Base-by-base conservation (phyloP, 345 rosid genomes). In the Streptanthus diversifolius region DNA sequence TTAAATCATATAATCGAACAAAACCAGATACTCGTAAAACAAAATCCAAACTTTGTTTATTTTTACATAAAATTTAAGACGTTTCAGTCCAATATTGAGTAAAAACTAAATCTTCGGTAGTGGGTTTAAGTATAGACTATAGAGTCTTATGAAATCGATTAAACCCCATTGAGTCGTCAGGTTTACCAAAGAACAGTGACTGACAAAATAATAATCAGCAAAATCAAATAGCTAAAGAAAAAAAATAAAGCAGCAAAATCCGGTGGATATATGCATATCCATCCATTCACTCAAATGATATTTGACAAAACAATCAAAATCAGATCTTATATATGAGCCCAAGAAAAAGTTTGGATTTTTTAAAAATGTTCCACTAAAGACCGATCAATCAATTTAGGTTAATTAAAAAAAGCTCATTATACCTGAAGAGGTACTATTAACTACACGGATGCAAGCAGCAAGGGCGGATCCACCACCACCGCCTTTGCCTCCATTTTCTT, bases 401-500 rank as follows among this genome's bases (percentile, higher is more conserved):
- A 33, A 21, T 12, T 58, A 21, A 35, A 13, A 18, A 54, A 53
- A 43, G 22, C 7, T 43, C 53, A 48, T 0, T 30, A 25, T 68
- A 75, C 79, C 80, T 63, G 80, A 76, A 63, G 80, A 70, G 59
- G 14, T 70, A 70, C 66, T 47, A 55, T 70, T 63, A 55, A 70
- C 75, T 57, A 69, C 52, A 62, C 80, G 75, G 24, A 58, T 56
- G 40, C 66, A 47, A 63, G 75, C 67, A 63, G 75, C 67, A 70
- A 76, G 66, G 63, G 71, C 53, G 27, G 66, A 76, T 39, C 37
- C 75, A 48, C 36, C 79, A 41, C 18, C 59, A 18, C 29, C 18
- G 11, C 59, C 45, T 49, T 35, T n/a, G 48, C 47, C 73, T 48
- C 49, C 76, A 63, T 63, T 64, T 18, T 25, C 43, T 21, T 45